These are phyloP conservation scores for Moelleriella libera DNA, from an alignment of 2,329 filamentous ascomycete genomes.

Conservation along the genomic window DNA sequence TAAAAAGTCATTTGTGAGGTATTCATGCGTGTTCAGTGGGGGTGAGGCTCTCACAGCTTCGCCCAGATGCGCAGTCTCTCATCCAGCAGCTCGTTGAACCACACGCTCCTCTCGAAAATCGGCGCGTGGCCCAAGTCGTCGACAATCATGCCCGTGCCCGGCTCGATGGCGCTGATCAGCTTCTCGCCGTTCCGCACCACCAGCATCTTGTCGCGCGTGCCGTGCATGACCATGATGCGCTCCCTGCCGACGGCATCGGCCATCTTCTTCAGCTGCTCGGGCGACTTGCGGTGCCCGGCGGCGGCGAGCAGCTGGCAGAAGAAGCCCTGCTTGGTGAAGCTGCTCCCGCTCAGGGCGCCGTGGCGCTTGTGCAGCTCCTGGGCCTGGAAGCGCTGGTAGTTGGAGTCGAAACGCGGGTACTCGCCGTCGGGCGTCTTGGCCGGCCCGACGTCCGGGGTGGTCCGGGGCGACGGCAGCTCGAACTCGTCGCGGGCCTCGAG, in stretches of 20 bases:
- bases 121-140: constrained; percentile 65
- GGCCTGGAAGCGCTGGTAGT: constrained; percentile 72
- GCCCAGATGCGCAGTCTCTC: constrained; percentile 39
- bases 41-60: constrained; percentile 20
- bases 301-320: constrained; percentile 66
- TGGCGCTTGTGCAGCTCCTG: constrained; percentile 61
- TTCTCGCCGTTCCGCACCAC: constrained; percentile 53
- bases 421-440: constrained; percentile 10
- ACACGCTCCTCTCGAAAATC: constrained; percentile 53
- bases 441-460: constrained; percentile 25
- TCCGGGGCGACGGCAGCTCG: constrained; percentile 29
- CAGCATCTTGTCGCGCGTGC: constrained; percentile 66
- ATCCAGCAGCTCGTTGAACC: constrained; percentile 53
- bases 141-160: constrained; percentile 46
- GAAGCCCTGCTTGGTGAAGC: constrained; percentile 54
- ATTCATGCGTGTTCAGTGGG: too few species aligned
- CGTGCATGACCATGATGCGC: constrained; percentile 66
- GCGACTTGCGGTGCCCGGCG: constrained; percentile 64
- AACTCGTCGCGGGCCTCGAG: constrained; percentile 44
- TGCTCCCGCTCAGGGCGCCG: constrained; percentile 18
- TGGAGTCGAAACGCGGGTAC: constrained; percentile 51
- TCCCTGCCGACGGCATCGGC: constrained; percentile 56
- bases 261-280: constrained; percentile 48
- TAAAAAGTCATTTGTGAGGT: too few species aligned
- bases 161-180: constrained; percentile 49